These are phyloP conservation scores for Penicillium cataractarum DNA, from an alignment of 495 filamentous ascomycete species.

Conservation along the genomic window DNA sequence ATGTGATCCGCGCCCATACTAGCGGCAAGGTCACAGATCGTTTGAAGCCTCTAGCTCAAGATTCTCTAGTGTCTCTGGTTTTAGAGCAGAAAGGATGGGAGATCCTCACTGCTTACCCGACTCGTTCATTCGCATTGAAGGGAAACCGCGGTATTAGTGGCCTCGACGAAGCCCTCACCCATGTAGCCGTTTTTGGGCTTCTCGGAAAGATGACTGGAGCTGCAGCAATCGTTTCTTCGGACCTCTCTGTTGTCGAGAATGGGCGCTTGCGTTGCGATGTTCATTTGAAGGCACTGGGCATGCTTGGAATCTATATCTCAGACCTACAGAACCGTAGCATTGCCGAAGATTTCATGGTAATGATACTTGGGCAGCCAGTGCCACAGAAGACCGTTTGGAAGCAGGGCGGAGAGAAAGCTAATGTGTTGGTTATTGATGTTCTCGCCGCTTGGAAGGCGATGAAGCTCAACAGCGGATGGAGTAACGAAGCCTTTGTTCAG, in stretches of 20 bases:
- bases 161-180: conserved; percentile 21
- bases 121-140: conserved; percentile 55
- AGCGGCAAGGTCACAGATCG: conserved; percentile 65
- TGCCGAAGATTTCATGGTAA: conserved; percentile 71
- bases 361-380: conserved; percentile 69
- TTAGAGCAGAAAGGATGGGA: conserved; percentile 73
- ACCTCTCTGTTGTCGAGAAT: conserved; percentile 58
- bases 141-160: conserved; percentile 15
- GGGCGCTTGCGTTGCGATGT: conserved; percentile 65
- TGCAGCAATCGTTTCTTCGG: conserved; percentile 68
- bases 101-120: conserved; percentile 75
- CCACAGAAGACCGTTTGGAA: conserved; percentile 69
- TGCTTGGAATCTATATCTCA: conserved; percentile 72
- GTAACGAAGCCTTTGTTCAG: conserved; percentile 79
- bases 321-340: conserved; percentile 61
- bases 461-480: conserved; percentile 73
- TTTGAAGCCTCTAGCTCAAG: conserved; percentile 40
- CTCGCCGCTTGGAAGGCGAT: conserved; percentile 78
- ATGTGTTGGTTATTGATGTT: conserved; percentile 77
- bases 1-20: conserved; percentile 71
- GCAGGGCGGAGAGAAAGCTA: conserved; percentile 44
- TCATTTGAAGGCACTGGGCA: conserved; percentile 78
- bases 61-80: conserved; percentile 58
- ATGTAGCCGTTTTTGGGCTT: conserved; percentile 76
- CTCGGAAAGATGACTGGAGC: conserved; percentile 88